Conservation (phyloP, 306 rosid species). For the Castanopsis chinensis region DNA sequence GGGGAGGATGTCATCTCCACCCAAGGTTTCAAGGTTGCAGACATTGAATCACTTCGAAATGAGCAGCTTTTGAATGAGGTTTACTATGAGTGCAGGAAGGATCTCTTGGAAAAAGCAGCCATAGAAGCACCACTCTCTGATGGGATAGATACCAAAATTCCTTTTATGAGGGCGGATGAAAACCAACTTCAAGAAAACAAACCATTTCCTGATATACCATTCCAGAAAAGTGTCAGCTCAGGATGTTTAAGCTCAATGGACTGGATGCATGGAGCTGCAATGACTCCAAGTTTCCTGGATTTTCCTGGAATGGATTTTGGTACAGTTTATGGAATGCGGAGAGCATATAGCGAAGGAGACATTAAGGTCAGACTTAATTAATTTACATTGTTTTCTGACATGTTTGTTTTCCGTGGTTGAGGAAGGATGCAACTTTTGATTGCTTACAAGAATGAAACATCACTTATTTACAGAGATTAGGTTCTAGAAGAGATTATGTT, state of each 20-base stretch:
- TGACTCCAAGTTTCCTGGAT: constrained; percentile 60
- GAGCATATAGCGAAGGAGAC: constrained; percentile 93
- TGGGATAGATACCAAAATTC: constrained; percentile 63
- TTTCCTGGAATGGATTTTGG: constrained; percentile 63
- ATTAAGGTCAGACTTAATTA: constrained; percentile 65
- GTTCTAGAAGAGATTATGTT: background rate
- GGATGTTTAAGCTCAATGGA: constrained; percentile 78
- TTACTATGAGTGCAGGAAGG: constrained; percentile 74
- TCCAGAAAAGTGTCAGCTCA: constrained; percentile 69
- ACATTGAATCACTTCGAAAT: constrained; percentile 68
- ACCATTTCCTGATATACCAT: constrained; percentile 39
- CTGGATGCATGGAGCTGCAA: constrained; percentile 62
- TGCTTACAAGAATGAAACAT: background rate
- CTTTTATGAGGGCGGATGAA: constrained; percentile 45
- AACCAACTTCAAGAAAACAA: constrained; percentile 56
- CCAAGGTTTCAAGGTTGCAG: constrained; percentile 63
- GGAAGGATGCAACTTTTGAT: background rate
- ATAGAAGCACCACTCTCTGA: constrained; percentile 53
- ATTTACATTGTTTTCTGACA: background rate
- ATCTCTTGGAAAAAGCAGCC: constrained; percentile 70
- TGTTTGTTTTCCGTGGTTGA: constrained; percentile 9
- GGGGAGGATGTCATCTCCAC: constrained; percentile 64
- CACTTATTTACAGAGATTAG: background rate
- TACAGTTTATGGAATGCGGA: constrained; percentile 76
- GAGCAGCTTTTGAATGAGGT: constrained; percentile 86